These are phyloP conservation scores for Periconia macrospinosa DNA, from an alignment of 2,329 filamentous ascomycete genomes.

Conservation along the genomic window DNA sequence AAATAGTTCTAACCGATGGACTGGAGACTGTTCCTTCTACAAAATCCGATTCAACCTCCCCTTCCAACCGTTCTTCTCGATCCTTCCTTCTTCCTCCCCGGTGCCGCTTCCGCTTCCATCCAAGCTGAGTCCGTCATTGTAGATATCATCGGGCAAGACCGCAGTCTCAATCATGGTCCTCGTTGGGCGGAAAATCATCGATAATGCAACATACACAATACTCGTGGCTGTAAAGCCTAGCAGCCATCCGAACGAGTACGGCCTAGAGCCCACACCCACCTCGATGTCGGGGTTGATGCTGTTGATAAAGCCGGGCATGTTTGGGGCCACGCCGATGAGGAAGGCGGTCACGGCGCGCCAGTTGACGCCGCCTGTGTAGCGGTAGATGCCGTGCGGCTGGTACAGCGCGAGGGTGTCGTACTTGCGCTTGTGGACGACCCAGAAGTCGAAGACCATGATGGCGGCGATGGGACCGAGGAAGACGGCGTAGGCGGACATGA, in stretches of 20 bases:
- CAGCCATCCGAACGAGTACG: conserved; percentile 69
- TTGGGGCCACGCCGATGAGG: conserved; percentile 59
- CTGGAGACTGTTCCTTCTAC: conserved; percentile 13
- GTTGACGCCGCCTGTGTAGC: conserved; percentile 58
- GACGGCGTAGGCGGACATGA: conserved; percentile 67
- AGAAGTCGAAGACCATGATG: conserved; percentile 64
- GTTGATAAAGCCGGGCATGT: conserved; percentile 58
- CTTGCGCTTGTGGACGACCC: conserved; percentile 55
- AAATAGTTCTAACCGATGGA: no score
- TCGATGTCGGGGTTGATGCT: conserved; percentile 45
- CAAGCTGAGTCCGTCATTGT: conserved; percentile 34
- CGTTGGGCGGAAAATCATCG: conserved; percentile 51
- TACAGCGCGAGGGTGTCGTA: conserved; percentile 58
- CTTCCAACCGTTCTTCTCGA: conserved; percentile 35
- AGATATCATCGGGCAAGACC: conserved; percentile 44
- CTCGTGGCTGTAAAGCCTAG: conserved; percentile 62
- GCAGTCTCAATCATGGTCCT: conserved; percentile 52
- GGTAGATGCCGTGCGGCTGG: conserved; percentile 52
- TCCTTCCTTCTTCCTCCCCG: conserved; percentile 15
- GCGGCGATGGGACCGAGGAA: conserved; percentile 67
- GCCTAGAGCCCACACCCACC: conserved; percentile 52
- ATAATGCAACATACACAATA: conserved; percentile 58
- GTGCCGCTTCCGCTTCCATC: conserved; percentile 18
- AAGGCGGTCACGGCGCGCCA: conserved; percentile 63
- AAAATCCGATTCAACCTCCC: conserved; percentile 35